These are phyloP conservation scores for Neonectria magnoliae DNA, from an alignment of 2,329 filamentous ascomycete genomes.

Conservation along the genomic window DNA sequence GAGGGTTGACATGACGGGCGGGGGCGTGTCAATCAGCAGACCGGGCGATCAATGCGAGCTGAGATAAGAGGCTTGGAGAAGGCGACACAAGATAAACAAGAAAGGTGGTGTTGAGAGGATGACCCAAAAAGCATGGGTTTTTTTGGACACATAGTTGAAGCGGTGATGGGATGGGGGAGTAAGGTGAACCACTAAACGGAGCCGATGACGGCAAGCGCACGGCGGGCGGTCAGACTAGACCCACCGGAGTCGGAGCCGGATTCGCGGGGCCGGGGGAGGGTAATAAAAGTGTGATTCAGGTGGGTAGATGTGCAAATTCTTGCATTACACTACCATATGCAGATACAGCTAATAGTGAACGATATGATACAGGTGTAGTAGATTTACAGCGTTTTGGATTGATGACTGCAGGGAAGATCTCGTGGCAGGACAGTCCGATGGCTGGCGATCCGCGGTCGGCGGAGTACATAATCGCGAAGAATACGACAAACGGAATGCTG, in stretches of 20 bases:
- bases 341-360: background rate
- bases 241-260: conserved; percentile 10
- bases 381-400: background rate
- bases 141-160: background rate
- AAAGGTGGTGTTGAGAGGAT: background rate
- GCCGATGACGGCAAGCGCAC: conserved; percentile 16
- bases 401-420: background rate
- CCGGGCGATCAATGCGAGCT: background rate
- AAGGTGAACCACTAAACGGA: background rate
- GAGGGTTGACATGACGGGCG: conserved; percentile 76
- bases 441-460: background rate
- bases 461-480: background rate
- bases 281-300: background rate
- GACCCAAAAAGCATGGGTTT: background rate
- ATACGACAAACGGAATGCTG: background rate
- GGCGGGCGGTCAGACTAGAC: background rate
- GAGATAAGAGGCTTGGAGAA: background rate
- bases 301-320: background rate
- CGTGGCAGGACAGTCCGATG: background rate
- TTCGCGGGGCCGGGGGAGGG: conserved; percentile 4
- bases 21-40: background rate
- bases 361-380: too few species aligned
- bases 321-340: background rate
- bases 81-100: background rate
- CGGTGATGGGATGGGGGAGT: background rate